phyloP scores from a whole-genome alignment of 2,329 filamentous ascomycete species.

The Ophiostoma tasmaniense region DNA sequence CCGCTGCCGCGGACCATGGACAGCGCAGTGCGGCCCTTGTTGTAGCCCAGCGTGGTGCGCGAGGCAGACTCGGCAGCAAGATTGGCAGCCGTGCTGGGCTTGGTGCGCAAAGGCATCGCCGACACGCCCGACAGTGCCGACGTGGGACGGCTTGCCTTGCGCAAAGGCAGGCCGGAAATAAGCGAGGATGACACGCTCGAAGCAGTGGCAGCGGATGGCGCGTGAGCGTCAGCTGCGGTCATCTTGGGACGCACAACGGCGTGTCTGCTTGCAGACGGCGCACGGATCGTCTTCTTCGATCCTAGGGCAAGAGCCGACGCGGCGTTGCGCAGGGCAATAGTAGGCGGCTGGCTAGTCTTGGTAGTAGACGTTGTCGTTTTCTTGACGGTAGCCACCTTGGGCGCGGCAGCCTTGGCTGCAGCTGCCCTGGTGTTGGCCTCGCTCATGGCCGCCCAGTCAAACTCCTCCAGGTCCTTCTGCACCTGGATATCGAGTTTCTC shows the following conservation, averaged over 20 bases:
- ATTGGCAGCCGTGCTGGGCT: conserved; percentile 1
- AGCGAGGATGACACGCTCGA: conserved; percentile 20
- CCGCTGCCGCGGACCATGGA: conserved; percentile 34
- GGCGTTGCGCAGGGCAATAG: conserved; percentile 46
- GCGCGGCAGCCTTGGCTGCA: background rate
- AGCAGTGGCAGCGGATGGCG: background rate
- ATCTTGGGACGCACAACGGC: conserved; percentile 15
- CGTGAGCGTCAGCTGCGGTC: background rate
- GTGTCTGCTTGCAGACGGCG: background rate
- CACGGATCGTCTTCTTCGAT: conserved; percentile 10
- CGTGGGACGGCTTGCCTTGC: conserved; percentile 8
- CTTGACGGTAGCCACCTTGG: conserved; percentile 14
- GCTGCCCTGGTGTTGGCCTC: background rate
- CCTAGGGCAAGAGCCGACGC: conserved; percentile 43
- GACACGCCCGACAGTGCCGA: conserved; percentile 12
- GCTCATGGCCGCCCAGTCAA: conserved; percentile 47
- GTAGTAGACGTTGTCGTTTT: conserved; percentile 29
- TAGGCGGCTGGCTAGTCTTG: conserved; percentile 33
- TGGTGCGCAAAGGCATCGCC: conserved; percentile 14
- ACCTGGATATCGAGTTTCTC: conserved; percentile 59
- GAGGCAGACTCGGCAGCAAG: conserved; percentile 56
- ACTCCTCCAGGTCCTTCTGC: conserved; percentile 53
- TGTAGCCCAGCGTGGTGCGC: conserved; percentile 76
- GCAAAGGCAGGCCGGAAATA: conserved; percentile 16
- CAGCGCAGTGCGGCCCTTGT: conserved; percentile 57